phyloP scores from a whole-genome alignment of 139 green algal species.

The Chlamydomonas applanata region DNA sequence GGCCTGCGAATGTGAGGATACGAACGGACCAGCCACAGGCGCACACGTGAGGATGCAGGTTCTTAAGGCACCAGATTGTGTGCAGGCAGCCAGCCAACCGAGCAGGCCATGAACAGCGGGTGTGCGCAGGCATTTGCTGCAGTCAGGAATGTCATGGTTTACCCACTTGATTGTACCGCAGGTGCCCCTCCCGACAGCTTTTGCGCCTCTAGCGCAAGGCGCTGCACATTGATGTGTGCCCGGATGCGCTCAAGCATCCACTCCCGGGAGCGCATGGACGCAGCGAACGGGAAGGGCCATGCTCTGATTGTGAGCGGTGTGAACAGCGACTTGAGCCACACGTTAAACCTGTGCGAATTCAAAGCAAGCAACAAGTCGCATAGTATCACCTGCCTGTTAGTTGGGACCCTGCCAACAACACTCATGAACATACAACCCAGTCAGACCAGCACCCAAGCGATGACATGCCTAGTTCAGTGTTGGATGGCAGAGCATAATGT shows the following conservation, averaged over 20 bases:
- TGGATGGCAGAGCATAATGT: too few relatives aligned
- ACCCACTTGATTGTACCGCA: background rate
- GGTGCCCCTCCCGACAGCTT: background rate
- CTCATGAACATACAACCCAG: too few relatives aligned
- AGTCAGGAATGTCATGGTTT: background rate
- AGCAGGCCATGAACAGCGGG: background rate
- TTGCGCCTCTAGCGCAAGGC: background rate
- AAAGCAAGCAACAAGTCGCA: too few relatives aligned
- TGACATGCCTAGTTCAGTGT: too few relatives aligned
- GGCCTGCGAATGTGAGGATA: background rate
- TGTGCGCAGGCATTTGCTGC: background rate
- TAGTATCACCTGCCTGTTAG: too few relatives aligned
- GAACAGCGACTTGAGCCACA: constrained; percentile 1
- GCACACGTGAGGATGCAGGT: background rate
- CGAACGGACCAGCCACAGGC: background rate
- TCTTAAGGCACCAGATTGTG: too few relatives aligned
- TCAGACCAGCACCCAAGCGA: too few relatives aligned
- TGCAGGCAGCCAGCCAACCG: too few relatives aligned
- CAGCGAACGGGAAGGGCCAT: constrained; percentile 6
- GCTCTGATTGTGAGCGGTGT: background rate
- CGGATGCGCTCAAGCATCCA: background rate
- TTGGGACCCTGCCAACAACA: too few relatives aligned
- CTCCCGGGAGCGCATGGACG: background rate
- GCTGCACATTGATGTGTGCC: background rate
- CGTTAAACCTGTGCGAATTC: too few relatives aligned